Conservation (phyloP, 2,329 filamentous ascomycete genomes). For the Ophiostoma sp. region DNA sequence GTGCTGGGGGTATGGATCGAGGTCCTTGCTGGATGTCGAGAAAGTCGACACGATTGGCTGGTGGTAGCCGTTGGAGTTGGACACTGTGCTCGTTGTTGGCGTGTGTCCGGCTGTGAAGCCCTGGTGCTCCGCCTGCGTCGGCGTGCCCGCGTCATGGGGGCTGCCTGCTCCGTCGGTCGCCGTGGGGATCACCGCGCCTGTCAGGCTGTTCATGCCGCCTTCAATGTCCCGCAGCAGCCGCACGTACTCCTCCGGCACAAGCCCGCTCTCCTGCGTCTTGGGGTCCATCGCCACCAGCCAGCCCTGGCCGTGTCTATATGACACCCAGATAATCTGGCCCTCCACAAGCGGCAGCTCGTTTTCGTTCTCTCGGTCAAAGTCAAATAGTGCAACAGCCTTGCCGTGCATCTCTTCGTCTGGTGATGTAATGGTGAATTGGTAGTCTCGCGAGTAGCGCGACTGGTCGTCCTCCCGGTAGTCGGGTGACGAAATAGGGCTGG, state of each 20-base stretch:
- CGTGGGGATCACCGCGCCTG: constrained; percentile 37
- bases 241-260: constrained; percentile 96
- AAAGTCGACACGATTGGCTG: constrained; percentile 64
- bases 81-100: constrained; percentile 41
- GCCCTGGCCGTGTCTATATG: constrained; percentile 90
- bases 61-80: constrained; percentile 58
- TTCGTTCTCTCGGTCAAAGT: constrained; percentile 91
- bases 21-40: constrained; percentile 64
- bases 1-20: constrained; percentile 63
- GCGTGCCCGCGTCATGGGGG: constrained; percentile 55
- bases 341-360: constrained; percentile 91
- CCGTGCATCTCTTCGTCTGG: constrained; percentile 98
- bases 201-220: constrained; percentile 73
- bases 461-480: constrained; percentile 58
- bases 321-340: constrained; percentile 94
- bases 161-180: constrained; percentile 44
- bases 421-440: constrained; percentile 90
- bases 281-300: constrained; percentile 97
- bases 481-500: constrained; percentile 55
- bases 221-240: constrained; percentile 88
- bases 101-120: constrained; percentile 40
- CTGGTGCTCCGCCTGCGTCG: constrained; percentile 55
- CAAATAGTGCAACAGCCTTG: constrained; percentile 90
- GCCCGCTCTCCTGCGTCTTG: constrained; percentile 84
- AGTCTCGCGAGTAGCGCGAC: constrained; percentile 81